Conservation (phyloP, 345 rosid species). For the Populus alba region DNA sequence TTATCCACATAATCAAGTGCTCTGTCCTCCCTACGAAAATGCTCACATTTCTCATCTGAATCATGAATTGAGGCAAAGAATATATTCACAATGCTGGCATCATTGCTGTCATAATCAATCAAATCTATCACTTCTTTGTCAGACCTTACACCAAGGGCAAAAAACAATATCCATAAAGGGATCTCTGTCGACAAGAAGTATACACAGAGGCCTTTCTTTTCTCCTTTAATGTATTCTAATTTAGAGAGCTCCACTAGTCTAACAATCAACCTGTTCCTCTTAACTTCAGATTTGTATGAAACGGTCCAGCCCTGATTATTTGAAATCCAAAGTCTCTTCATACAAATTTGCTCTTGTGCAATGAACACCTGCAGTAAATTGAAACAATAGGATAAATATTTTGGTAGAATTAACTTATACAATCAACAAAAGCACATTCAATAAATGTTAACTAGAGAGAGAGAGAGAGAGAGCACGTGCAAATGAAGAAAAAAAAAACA, state of each 20-base stretch:
- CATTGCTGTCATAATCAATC: slow-evolving; percentile 50
- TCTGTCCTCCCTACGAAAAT: slow-evolving; percentile 43
- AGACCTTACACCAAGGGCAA: slow-evolving; percentile 73
- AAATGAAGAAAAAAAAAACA: too few relatives aligned
- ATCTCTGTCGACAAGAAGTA: slow-evolving; percentile 73
- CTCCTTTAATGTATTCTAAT: slow-evolving; percentile 50
- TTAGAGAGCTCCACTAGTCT: slow-evolving; percentile 46
- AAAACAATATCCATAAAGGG: slow-evolving; percentile 80
- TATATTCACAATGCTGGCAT: slow-evolving; percentile 53
- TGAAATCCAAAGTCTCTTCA: slow-evolving; percentile 78
- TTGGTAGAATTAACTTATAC: neutral
- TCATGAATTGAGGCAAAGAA: slow-evolving; percentile 62
- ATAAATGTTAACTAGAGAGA: too few relatives aligned
- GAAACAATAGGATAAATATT: slow-evolving; percentile 8
- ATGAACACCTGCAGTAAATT: slow-evolving; percentile 59
- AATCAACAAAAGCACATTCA: neutral
- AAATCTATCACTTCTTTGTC: slow-evolving; percentile 67
- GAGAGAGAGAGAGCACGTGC: too few relatives aligned
- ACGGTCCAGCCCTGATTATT: slow-evolving; percentile 61
- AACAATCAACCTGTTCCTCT: slow-evolving; percentile 60
- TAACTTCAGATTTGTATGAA: slow-evolving; percentile 59
- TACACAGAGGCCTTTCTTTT: slow-evolving; percentile 62
- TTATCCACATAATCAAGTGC: slow-evolving; percentile 44
- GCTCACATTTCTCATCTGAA: slow-evolving; percentile 57
- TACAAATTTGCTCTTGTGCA: slow-evolving; percentile 82